Conservation (phyloP, 768 basidiomycete genomes). For the Lyophyllum shimeji region DNA sequence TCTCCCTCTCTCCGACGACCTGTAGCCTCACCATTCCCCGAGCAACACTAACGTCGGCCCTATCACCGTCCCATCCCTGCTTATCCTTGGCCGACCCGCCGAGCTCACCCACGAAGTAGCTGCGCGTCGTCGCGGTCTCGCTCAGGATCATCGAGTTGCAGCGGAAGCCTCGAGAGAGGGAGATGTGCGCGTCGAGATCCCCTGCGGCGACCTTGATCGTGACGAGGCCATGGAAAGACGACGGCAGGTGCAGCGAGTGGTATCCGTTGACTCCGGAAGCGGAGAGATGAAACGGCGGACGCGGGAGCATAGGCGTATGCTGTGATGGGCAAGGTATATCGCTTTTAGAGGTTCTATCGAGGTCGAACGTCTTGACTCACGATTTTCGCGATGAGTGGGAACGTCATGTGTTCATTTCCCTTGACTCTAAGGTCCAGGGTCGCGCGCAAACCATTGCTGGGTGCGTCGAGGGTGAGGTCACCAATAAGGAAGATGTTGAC, state of each 20-base stretch:
- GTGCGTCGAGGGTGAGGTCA: conserved; percentile 9
- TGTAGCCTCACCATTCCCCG: conserved; percentile 25
- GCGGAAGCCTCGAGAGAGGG: conserved; percentile 29
- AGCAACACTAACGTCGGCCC: conserved; percentile 20
- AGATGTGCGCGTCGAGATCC: conserved; percentile 34
- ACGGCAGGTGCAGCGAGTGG: conserved; percentile 38
- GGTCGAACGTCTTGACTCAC: conserved; percentile 21
- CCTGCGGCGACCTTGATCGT: conserved; percentile 35
- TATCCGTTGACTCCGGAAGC: conserved; percentile 30
- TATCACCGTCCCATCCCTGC: conserved; percentile 26
- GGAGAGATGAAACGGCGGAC: conserved; percentile 33
- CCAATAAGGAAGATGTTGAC: conserved; percentile 40
- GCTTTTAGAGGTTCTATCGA: neutral
- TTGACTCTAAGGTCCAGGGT: conserved; percentile 31
- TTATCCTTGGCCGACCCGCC: conserved; percentile 20
- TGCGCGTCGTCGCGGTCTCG: conserved; percentile 30
- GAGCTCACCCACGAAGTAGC: conserved; percentile 35
- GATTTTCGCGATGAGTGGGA: conserved; percentile 37
- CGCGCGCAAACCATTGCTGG: conserved; percentile 20
- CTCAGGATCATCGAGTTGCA: conserved; percentile 30
- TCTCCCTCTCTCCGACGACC: conserved; percentile 19
- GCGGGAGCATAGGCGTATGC: conserved; percentile 34
- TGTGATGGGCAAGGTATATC: conserved; percentile 10
- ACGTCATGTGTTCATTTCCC: conserved; percentile 22
- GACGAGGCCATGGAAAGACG: conserved; percentile 41